A percentile compares a stretch with the other conserved stretches of the same genome.
phyloP scores from a whole-genome alignment of 495 filamentous ascomycete species.

The Cercophora sp. region DNA sequence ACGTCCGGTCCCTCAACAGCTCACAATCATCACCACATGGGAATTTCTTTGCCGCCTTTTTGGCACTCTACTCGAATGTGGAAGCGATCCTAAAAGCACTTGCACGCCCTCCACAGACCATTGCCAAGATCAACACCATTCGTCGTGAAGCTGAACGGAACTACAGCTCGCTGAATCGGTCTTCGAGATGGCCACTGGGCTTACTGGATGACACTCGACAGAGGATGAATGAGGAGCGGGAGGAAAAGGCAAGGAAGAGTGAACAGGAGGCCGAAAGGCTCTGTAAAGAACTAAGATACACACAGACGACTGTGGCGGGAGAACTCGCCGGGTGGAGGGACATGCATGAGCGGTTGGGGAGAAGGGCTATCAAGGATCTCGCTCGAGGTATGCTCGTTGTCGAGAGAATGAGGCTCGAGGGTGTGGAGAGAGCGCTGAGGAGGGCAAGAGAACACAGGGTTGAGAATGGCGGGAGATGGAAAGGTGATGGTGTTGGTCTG shows the following conservation, averaged over 20 bases:
- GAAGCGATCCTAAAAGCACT: slow-evolving; percentile 76
- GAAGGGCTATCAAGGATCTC: slow-evolving; percentile 68
- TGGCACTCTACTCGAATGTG: slow-evolving; percentile 72
- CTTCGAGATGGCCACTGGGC: slow-evolving; percentile 73
- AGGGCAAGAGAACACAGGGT: slow-evolving; percentile 35
- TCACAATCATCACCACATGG: slow-evolving; percentile 70
- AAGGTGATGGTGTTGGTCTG: background rate
- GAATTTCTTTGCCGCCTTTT: slow-evolving; percentile 67
- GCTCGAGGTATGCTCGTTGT: slow-evolving; percentile 71
- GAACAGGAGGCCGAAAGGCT: slow-evolving; percentile 62
- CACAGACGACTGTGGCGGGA: slow-evolving; percentile 84
- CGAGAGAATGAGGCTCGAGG: slow-evolving; percentile 75
- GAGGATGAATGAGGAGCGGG: slow-evolving; percentile 72
- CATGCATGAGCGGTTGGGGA: slow-evolving; percentile 71
- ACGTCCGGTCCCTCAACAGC: slow-evolving; percentile 61
- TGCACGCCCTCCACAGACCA: slow-evolving; percentile 73
- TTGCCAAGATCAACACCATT: slow-evolving; percentile 61
- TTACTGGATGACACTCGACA: slow-evolving; percentile 86
- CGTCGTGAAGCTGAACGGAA: slow-evolving; percentile 70
- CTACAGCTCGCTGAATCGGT: slow-evolving; percentile 65
- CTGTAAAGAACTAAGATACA: slow-evolving; percentile 78
- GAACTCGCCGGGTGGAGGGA: slow-evolving; percentile 95
- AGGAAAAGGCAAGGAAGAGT: slow-evolving; percentile 63
- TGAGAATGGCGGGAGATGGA: background rate
- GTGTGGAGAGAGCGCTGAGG: slow-evolving; percentile 72